A percentile compares a stretch with the other conserved stretches of the same genome.
phyloP scores from a whole-genome alignment of 495 filamentous ascomycete species.

The Oidiodendron maius region DNA sequence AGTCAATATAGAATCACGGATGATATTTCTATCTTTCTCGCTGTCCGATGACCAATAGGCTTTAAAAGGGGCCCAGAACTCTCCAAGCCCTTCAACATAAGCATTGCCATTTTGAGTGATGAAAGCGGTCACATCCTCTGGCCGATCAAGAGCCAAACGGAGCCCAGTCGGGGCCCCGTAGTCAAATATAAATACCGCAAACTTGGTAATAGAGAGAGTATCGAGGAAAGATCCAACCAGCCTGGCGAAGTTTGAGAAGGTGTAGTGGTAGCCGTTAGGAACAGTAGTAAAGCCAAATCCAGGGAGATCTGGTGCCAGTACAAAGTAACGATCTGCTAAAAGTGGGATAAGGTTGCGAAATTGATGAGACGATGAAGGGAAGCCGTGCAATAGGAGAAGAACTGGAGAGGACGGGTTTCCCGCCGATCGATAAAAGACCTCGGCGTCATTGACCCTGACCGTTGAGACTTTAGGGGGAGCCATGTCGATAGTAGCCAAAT shows the following conservation, averaged over 20 bases:
- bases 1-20: constrained; percentile 34
- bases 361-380: constrained; percentile 56
- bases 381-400: constrained; percentile 58
- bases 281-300: constrained; percentile 54
- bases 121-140: constrained; percentile 43
- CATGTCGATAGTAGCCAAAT: no score
- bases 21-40: constrained; percentile 27
- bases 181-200: constrained; percentile 59
- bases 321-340: constrained; percentile 43
- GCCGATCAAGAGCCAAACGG: constrained; percentile 44
- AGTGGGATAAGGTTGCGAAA: constrained; percentile 57
- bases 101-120: constrained; percentile 62
- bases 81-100: constrained; percentile 51
- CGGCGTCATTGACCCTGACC: no score
- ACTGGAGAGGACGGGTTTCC: constrained; percentile 35
- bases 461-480: no score
- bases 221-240: constrained; percentile 38
- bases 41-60: constrained; percentile 42
- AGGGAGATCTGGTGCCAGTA: constrained; percentile 56
- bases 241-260: constrained; percentile 38
- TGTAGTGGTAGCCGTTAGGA: constrained; percentile 41
- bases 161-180: constrained; percentile 57
- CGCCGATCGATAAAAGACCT: constrained; percentile 52
- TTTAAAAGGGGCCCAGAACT: constrained; percentile 48
- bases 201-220: constrained; percentile 37